Conservation (phyloP, 208 protist genomes). For the Giardia duodenalis region DNA sequence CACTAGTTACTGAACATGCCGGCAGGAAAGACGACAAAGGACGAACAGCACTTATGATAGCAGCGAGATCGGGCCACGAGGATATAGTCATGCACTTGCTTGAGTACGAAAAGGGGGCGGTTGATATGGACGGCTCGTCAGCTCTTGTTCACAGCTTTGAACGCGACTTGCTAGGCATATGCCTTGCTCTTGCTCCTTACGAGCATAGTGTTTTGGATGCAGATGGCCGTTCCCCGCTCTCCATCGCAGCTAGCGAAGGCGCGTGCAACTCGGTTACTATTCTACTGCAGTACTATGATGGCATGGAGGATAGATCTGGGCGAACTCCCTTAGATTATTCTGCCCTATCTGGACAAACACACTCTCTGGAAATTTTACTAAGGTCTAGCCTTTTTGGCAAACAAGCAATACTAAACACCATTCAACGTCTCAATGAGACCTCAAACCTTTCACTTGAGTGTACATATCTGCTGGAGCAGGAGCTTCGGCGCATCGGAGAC, state of each 20-base stretch:
- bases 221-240: not conserved
- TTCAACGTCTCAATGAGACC: not conserved
- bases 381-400: not conserved
- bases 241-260: not conserved
- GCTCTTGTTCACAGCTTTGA: not conserved
- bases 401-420: not conserved
- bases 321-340: not conserved
- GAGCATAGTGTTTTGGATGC: not conserved
- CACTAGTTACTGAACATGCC: not conserved
- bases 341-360: not conserved
- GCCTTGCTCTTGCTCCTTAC: not conserved
- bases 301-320: not conserved
- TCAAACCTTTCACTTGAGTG: not conserved
- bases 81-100: not conserved
- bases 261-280: not conserved
- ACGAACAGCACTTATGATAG: not conserved
- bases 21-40: not conserved
- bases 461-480: not conserved
- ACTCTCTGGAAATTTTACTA: not conserved
- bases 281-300: not conserved
- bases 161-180: not conserved
- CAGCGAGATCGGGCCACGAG: not conserved
- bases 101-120: not conserved
- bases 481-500: not conserved
- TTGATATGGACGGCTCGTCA: not conserved